Percentiles rank a stretch among this genome's conserved stretches.
Conservation (phyloP, 139 green algal species). For the Chlamydomonas applanata region DNA sequence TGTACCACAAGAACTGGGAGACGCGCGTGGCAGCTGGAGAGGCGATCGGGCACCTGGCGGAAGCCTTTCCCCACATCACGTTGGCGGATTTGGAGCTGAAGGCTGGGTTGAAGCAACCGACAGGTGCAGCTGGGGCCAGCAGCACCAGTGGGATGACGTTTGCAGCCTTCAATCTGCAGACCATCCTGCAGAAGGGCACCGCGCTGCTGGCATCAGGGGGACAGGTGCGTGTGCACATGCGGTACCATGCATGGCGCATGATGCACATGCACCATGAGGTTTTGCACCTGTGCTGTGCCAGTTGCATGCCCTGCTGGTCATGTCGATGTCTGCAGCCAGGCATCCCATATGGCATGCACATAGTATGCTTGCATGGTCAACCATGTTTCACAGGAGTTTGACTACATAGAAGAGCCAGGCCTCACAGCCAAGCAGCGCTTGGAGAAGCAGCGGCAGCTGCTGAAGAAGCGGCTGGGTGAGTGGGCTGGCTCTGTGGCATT, state of each 20-base stretch:
- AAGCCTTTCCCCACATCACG: conserved; percentile 67
- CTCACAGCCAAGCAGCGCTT: conserved; percentile 55
- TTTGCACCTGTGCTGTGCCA: too few species aligned
- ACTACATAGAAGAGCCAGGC: conserved; percentile 29
- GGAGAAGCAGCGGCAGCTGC: conserved; percentile 55
- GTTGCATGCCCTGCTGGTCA: too few species aligned
- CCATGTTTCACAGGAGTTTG: conserved; percentile 67
- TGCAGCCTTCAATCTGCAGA: conserved; percentile 58
- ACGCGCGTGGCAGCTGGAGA: conserved; percentile 71
- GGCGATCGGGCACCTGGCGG: conserved; percentile 72
- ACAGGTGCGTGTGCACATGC: conserved; percentile 46
- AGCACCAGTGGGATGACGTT: conserved; percentile 34
- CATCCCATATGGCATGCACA: too few species aligned
- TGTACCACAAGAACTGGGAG: conserved; percentile 81
- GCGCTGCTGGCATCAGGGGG: conserved; percentile 78
- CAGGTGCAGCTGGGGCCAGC: not conserved
- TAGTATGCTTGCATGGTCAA: too few species aligned
- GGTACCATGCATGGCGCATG: too few species aligned
- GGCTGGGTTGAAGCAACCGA: conserved; percentile 1
- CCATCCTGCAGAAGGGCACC: conserved; percentile 69
- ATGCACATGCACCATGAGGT: too few species aligned
- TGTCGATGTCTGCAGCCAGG: too few species aligned
- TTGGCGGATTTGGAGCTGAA: conserved; percentile 4
- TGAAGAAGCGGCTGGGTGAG: conserved; percentile 72
- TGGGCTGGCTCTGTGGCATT: not conserved